phyloP scores from a whole-genome alignment of 345 rosid species.

The Fremontodendron californicum region DNA sequence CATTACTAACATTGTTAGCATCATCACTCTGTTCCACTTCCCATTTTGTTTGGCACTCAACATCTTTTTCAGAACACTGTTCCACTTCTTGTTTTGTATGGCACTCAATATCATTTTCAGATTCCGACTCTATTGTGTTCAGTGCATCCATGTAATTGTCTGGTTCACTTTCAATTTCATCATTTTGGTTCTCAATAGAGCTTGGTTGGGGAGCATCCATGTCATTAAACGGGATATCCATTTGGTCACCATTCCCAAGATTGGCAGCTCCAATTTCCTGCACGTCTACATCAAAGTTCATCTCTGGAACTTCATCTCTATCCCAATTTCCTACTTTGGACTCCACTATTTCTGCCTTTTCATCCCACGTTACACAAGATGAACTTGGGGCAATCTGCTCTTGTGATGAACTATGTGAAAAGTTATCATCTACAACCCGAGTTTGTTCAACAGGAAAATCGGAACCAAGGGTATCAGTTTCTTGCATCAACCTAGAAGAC shows the following conservation, averaged over 20 bases:
- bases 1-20: slow-evolving; percentile 15
- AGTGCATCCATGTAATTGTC: slow-evolving; percentile 83
- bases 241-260: slow-evolving; percentile 26
- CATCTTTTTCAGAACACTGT: slow-evolving; percentile 18
- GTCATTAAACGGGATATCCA: slow-evolving; percentile 26
- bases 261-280: slow-evolving; percentile 21
- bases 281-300: slow-evolving; percentile 32
- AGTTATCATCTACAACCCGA: slow-evolving; percentile 29
- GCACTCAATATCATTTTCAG: slow-evolving; percentile 51
- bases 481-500: slow-evolving; percentile 40
- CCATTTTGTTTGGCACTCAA: slow-evolving; percentile 8
- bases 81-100: slow-evolving; percentile 45
- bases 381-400: slow-evolving; percentile 38
- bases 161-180: slow-evolving; percentile 72
- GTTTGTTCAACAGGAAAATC: slow-evolving; percentile 36
- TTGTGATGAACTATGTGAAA: slow-evolving; percentile 33
- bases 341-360: slow-evolving; percentile 68
- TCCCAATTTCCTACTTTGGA: slow-evolving; percentile 27
- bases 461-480: slow-evolving; percentile 38
- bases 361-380: slow-evolving; percentile 71
- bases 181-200: slow-evolving; percentile 25
- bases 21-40: background rate
- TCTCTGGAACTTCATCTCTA: slow-evolving; percentile 32
- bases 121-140: slow-evolving; percentile 77
- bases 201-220: slow-evolving; percentile 30